Percentiles rank a stretch among this genome's conserved stretches.
Conservation (phyloP, 768 basidiomycete genomes). For the Pleurotus salmoneostramineus region DNA sequence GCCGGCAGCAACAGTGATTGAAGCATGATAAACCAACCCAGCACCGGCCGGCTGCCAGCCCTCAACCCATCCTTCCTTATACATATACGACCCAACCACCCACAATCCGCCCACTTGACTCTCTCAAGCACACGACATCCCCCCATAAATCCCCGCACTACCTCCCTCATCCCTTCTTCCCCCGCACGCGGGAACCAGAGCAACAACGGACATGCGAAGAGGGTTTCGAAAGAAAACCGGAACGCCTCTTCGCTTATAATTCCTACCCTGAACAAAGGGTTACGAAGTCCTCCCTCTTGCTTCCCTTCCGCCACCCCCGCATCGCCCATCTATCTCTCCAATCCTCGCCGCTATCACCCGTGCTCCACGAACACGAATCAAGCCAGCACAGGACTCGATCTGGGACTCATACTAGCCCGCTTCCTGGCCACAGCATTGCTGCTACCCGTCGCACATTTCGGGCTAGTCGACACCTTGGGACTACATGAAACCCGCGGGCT, state of each 20-base stretch:
- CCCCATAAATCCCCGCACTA: conserved; percentile 1
- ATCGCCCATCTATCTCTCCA: too few relatives aligned
- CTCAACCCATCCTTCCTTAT: background rate
- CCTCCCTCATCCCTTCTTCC: background rate
- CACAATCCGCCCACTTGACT: background rate
- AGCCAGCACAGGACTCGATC: conserved; percentile 8
- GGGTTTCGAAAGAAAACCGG: background rate
- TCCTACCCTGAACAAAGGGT: background rate
- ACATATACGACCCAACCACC: background rate
- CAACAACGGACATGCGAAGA: background rate
- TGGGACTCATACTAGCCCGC: conserved; percentile 4
- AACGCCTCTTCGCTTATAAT: background rate
- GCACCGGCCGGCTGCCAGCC: background rate
- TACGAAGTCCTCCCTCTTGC: background rate
- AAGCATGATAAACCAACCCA: background rate
- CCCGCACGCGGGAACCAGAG: background rate
- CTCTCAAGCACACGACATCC: background rate
- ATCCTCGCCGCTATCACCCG: background rate
- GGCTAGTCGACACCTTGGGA: conserved; percentile 2
- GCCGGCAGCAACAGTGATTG: background rate
- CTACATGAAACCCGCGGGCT: background rate
- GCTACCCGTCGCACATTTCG: background rate
- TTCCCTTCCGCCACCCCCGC: background rate
- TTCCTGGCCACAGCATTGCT: conserved; percentile 1
- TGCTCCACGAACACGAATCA: background rate